Base-by-base conservation (phyloP, 2,329 filamentous ascomycete genomes). In the Colletotrichum kahawae region DNA sequence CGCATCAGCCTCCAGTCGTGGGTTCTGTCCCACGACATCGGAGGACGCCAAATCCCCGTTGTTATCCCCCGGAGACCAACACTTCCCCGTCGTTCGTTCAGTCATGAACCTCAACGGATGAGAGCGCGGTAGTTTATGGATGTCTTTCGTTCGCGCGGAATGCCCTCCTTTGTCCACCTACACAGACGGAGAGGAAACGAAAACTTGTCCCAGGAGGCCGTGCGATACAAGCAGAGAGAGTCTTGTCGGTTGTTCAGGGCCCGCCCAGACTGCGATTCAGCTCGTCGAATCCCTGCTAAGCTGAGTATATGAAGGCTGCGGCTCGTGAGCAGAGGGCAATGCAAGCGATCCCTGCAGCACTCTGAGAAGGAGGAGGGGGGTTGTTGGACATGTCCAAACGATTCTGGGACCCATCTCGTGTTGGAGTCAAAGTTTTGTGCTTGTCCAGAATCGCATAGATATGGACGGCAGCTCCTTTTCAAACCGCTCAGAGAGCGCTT, bases 341-440 rank as follows among this genome's bases (percentile, higher is more conserved):
- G 54, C 21, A 43, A 33, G 72, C 68, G 43, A 59, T 18, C 70
- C 57, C 29, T n/a, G 63, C 43, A 14, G 51, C 27, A 43, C 33
- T 36, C 33, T 38, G 18, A 24, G 43, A 38, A 13, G 70, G 51
- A 65, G 69, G 70, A 14, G 7, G 5, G 27, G 63, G 48, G 13
- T 27, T 13, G 68, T 43, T 56, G 57, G 36, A 51, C 34, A 64
- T 5, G 33, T 64, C 64, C 62, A 78, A 79, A 81, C 82, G 80
- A 82, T 80, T 79, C 85, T 85, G 89, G 95, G 95, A 95, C 94
- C 94, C 95, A 95, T 95, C 94, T 92, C 83, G 93, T 91, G 94
- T 95, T 95, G 94, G 94, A 88, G 93, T 97, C 95, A 97, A 95
- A 95, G 95, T 88, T 92, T 95, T 88, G 95, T 89, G 90, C 95